Evolutionary conservation across 148 eudicot genomes (phyloP), one percentile per base, ranked within the genome.

Genomic region (Rhododendron griersonianum): DNA sequence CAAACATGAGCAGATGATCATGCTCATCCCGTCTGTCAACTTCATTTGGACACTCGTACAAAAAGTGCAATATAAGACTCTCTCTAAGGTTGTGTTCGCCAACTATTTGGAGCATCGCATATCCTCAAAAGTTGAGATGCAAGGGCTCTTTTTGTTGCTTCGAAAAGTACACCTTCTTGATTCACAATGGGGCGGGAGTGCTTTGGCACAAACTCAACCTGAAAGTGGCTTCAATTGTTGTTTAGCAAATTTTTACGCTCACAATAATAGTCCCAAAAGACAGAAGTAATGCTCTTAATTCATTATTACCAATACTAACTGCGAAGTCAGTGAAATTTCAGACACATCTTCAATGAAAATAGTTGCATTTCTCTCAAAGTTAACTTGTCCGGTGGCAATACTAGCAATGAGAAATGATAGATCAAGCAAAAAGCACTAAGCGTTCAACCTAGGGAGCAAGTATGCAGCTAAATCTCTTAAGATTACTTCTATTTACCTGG

Each of bases 401-500:
- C 48, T 21, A 13, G 44, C n/a, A 35, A 39, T 11, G 11, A 82
- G 51, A 21, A 82, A 61, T 21, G 50, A 39, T 33, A 23, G 51
- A 59, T 21, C 41, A 69, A 41, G 50, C 1, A 25, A 41, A 81
- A 61, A 25, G 35, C 15, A 33, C 3, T 6, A 33, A 3, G 39
- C 0, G 13, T 16, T 2, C 44, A 51, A 86, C n/a, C 19, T 7
- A 6, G 73, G 14, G 11, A 83, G 69, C 30, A 50, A 89, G 55
- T 45, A 44, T 76, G 53, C 47, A 80, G 37, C 35, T 16, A 2
- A 25, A 83, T 73, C 18, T 84, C 19, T 47, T 13, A 41, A 71
- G n/a, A 25, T 79, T 53, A 80, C 25, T 76, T 83, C 19, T 78
- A 88, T 93, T 93, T 91, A 96, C 99, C 91, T 87, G 98, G 95